A percentile compares a stretch with the other conserved stretches of the same genome.
Conservation (phyloP, 768 basidiomycete genomes). For the Tulasnella sp. region DNA sequence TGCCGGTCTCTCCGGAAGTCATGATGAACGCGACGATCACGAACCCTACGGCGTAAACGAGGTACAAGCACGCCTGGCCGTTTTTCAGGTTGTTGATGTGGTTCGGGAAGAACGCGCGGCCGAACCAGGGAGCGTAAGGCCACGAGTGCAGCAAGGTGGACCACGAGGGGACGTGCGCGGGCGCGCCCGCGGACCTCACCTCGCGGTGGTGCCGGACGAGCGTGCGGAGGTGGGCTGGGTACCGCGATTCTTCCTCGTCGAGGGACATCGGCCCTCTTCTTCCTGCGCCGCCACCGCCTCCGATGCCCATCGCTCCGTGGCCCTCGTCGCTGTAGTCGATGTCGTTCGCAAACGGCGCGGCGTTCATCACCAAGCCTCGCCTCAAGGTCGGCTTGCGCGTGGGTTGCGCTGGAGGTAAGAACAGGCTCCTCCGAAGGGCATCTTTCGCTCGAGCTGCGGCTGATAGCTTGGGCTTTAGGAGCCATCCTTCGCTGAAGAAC, state of each 20-base stretch:
- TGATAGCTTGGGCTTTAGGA: conserved; percentile 16
- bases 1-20: conserved; percentile 52
- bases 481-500: conserved; percentile 29
- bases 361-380: neutral
- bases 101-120: conserved; percentile 42
- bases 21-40: conserved; percentile 51
- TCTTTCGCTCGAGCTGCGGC: neutral
- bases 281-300: neutral
- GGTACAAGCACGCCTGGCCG: conserved; percentile 47
- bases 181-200: conserved; percentile 36
- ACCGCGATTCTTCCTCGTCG: neutral
- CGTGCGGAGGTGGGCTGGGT: neutral
- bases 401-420: neutral
- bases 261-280: neutral
- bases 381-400: conserved; percentile 4
- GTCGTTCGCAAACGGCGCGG: neutral
- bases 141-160: conserved; percentile 44
- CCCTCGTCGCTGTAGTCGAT: conserved; percentile 32
- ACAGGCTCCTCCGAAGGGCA: neutral
- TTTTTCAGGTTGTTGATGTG: conserved; percentile 46
- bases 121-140: conserved; percentile 44
- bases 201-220: neutral
- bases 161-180: conserved; percentile 50
- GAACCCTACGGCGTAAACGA: conserved; percentile 46
- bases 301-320: neutral